A percentile compares a stretch with the other conserved stretches of the same genome.
phyloP scores from a whole-genome alignment of 805 yeast genomes.

The Ogataea degrootiae region DNA sequence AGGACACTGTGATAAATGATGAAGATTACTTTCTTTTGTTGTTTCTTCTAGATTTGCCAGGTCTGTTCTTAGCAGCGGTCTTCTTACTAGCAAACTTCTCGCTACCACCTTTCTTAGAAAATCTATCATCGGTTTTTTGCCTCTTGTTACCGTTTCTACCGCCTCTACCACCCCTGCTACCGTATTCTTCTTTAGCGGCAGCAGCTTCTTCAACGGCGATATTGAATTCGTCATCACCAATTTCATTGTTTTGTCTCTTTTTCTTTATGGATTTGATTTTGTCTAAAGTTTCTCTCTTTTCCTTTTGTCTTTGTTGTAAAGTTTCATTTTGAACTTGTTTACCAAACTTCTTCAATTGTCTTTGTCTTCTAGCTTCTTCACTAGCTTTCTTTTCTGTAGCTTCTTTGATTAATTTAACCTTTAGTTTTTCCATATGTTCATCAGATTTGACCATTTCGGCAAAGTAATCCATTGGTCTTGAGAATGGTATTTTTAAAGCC shows the following conservation, averaged over 20 bases:
- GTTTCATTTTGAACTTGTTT: conserved; percentile 95
- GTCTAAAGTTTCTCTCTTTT: conserved; percentile 85
- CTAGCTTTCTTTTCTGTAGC: conserved; percentile 78
- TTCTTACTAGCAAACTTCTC: conserved; percentile 35
- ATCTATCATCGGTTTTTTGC: conserved; percentile 44
- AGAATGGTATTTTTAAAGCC: conserved; percentile 75
- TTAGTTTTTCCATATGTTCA: conserved; percentile 95
- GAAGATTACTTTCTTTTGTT: conserved; percentile 18
- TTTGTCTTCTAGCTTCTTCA: conserved; percentile 90
- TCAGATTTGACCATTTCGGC: conserved; percentile 99
- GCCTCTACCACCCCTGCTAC: conserved; percentile 34
- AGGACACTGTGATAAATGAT: background rate
- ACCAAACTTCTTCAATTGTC: conserved; percentile 94
- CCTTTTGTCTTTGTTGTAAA: conserved; percentile 87
- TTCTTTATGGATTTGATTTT: conserved; percentile 87
- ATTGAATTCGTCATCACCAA: conserved; percentile 71
- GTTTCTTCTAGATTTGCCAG: conserved; percentile 53
- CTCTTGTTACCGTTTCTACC: conserved; percentile 31
- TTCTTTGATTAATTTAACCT: conserved; percentile 73
- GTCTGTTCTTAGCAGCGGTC: conserved; percentile 38
- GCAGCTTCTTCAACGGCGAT: conserved; percentile 91
- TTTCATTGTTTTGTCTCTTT: conserved; percentile 76
- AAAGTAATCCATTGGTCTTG: conserved; percentile 92
- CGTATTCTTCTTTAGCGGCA: conserved; percentile 46
- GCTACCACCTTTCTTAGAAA: conserved; percentile 6